These are phyloP conservation scores for Lasiodiplodia sp. DNA, from an alignment of 2,329 filamentous ascomycete genomes.

Conservation along the genomic window DNA sequence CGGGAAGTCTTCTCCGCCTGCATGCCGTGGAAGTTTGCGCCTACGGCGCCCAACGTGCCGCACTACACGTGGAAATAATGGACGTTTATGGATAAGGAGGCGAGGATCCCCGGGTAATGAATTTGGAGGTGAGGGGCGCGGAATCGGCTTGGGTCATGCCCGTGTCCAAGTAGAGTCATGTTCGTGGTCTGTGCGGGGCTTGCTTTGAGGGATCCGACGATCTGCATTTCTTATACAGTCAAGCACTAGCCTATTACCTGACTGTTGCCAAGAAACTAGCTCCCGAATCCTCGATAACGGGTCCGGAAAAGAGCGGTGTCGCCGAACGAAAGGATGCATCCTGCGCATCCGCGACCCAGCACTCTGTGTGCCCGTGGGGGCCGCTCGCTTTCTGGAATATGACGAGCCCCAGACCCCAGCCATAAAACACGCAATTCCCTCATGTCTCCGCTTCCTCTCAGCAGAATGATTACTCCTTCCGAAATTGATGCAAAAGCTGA, in stretches of 20 bases:
- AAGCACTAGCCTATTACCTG: constrained; percentile 2
- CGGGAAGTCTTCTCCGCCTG: not conserved
- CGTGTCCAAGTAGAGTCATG: constrained; percentile 11
- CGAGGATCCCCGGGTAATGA: not conserved
- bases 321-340: not conserved
- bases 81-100: not conserved
- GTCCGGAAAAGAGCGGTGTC: constrained; percentile 7
- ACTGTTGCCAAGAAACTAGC: constrained; percentile 3
- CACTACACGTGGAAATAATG: not conserved
- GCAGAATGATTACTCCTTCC: not conserved
- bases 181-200: not conserved
- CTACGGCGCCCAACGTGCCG: not conserved
- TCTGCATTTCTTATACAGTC: constrained; percentile 12
- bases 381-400: not conserved
- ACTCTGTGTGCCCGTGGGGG: not conserved
- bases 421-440: not conserved
- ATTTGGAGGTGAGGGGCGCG: constrained; percentile 4
- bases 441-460: not conserved
- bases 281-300: not conserved
- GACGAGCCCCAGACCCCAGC: not conserved
- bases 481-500: not conserved
- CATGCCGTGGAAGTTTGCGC: not conserved
- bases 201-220: constrained; percentile 5
- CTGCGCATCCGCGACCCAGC: constrained; percentile 1
- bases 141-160: not conserved